phyloP scores from a whole-genome alignment of 2,329 filamentous ascomycete species.

The Trichoderma sp. region DNA sequence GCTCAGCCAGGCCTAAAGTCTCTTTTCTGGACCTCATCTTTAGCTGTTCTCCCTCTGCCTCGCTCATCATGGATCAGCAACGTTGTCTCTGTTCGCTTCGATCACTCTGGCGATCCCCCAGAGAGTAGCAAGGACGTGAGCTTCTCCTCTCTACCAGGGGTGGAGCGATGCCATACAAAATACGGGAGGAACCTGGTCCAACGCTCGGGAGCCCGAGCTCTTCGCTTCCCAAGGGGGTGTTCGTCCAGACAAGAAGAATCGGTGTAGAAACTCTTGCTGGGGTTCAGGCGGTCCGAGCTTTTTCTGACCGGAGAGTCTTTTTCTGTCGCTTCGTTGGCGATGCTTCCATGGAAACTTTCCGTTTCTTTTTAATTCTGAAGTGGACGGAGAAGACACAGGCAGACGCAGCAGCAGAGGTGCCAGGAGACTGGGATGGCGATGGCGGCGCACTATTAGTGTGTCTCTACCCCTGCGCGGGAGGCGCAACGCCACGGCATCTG shows the following conservation, averaged over 20 bases:
- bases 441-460: background rate
- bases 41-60: background rate
- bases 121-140: background rate
- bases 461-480: constrained; percentile 15
- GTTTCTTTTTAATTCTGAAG: background rate
- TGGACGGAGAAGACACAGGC: background rate
- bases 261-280: background rate
- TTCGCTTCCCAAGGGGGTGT: background rate
- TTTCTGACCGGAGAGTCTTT: background rate
- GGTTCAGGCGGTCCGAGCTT: constrained; percentile 15
- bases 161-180: background rate
- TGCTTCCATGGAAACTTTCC: background rate
- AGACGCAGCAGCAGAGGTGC: no score
- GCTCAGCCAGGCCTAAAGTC: background rate
- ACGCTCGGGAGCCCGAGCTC: background rate
- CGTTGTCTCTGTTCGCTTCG: background rate
- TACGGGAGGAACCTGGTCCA: constrained; percentile 1
- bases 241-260: constrained; percentile 5
- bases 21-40: background rate
- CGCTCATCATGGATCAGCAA: no score
- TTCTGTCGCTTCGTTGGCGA: background rate
- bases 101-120: constrained; percentile 10
- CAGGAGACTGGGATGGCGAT: background rate
- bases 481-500: constrained; percentile 20
- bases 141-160: background rate